These are phyloP conservation scores for Alternaria solani DNA, from an alignment of 2,329 filamentous ascomycete species.

Conservation along the genomic window DNA sequence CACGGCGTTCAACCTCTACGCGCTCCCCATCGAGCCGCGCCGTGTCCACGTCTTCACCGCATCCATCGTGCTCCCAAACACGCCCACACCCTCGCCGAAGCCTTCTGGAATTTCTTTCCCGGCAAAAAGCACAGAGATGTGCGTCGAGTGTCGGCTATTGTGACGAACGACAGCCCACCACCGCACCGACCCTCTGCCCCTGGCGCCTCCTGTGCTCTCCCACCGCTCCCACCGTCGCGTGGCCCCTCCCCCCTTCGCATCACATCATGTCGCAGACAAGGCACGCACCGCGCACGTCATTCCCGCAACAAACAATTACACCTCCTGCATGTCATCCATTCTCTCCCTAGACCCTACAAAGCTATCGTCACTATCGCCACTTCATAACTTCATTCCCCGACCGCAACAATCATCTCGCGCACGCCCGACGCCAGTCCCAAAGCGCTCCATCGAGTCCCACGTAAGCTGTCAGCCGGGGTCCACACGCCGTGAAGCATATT, in stretches of 20 bases:
- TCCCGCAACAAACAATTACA: conserved; percentile 11
- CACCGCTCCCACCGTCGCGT: conserved; percentile 17
- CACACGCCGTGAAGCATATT: background rate
- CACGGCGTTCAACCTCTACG: background rate
- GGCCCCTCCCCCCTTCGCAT: conserved; percentile 16
- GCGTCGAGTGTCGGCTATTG: conserved; percentile 6
- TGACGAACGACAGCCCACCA: conserved; percentile 10
- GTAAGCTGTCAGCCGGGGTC: conserved; percentile 3
- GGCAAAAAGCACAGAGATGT: conserved; percentile 10
- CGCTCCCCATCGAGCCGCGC: background rate
- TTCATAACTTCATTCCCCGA: background rate
- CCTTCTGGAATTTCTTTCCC: background rate
- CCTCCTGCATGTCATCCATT: conserved; percentile 2
- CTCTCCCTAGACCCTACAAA: background rate
- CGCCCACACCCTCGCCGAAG: conserved; percentile 1
- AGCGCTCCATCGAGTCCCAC: background rate
- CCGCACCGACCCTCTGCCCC: conserved; percentile 4
- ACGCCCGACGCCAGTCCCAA: background rate
- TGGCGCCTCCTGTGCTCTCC: conserved; percentile 13
- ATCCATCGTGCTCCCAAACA: background rate
- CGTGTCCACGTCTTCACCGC: background rate
- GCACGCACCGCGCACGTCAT: conserved; percentile 19
- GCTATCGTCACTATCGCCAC: background rate
- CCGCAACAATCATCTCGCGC: background rate
- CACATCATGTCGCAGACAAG: conserved; percentile 22